Evolutionary conservation across 163 green algal genomes (phyloP).

Genomic region (Chloromonas sp.): DNA sequence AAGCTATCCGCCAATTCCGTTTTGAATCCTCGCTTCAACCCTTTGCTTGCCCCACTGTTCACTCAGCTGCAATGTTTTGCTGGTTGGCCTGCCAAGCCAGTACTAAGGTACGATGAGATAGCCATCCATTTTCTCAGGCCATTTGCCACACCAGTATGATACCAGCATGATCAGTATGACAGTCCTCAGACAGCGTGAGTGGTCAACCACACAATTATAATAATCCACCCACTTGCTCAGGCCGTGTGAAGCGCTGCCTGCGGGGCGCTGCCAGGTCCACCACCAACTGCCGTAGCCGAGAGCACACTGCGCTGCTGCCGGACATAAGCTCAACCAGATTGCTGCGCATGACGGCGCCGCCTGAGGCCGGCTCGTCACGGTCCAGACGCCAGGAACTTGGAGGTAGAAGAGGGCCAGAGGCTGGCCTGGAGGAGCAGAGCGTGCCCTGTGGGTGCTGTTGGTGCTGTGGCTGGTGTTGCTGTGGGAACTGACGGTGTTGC

Average conservation of each 20-base stretch:
- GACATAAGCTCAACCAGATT: conserved; percentile 51
- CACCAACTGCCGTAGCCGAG: conserved; percentile 52
- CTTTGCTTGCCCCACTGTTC: background rate
- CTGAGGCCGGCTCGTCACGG: conserved; percentile 64
- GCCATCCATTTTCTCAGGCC: too few relatives aligned
- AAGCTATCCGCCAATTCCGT: background rate
- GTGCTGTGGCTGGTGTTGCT: background rate
- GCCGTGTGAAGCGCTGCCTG: background rate
- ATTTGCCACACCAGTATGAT: too few relatives aligned
- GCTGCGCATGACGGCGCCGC: conserved; percentile 48
- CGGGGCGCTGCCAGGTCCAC: conserved; percentile 54
- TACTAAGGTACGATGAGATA: too few relatives aligned
- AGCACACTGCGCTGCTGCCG: background rate
- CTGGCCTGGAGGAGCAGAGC: too few relatives aligned
- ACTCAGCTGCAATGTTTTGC: too few relatives aligned
- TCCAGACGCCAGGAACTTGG: conserved; percentile 71
- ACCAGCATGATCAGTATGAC: too few relatives aligned
- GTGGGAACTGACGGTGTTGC: background rate
- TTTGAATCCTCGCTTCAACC: background rate
- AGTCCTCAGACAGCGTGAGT: too few relatives aligned
- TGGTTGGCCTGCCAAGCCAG: too few relatives aligned
- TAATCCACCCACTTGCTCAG: too few relatives aligned
- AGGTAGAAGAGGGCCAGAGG: too few relatives aligned
- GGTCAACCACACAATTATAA: too few relatives aligned
- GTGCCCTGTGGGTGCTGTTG: background rate